Conservation (phyloP, 2,329 filamentous ascomycete species). For the Apiospora phragmitis region DNA sequence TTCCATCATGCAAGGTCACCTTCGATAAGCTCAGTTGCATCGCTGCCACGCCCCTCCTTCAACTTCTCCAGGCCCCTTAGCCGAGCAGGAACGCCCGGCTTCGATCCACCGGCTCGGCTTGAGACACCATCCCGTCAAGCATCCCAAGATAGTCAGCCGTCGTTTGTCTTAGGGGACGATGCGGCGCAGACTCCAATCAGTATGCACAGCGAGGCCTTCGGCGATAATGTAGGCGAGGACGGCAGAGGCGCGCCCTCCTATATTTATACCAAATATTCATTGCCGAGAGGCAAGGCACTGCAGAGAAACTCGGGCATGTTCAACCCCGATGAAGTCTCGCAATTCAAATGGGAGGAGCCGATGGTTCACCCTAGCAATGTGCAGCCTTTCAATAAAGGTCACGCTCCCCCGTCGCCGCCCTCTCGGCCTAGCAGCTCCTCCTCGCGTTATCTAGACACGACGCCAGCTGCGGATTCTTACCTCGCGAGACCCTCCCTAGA, state of each 20-base stretch:
- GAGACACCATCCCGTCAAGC: slow-evolving; percentile 57
- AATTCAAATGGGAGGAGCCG: slow-evolving; percentile 64
- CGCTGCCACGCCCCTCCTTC: slow-evolving; percentile 74
- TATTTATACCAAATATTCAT: slow-evolving; percentile 79
- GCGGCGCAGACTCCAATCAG: slow-evolving; percentile 69
- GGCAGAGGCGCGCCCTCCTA: slow-evolving; percentile 67
- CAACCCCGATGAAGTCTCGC: slow-evolving; percentile 47
- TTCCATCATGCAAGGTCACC: slow-evolving; percentile 70
- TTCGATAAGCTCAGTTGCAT: slow-evolving; percentile 81
- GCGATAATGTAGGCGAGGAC: slow-evolving; percentile 48
- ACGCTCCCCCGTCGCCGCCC: slow-evolving; percentile 62
- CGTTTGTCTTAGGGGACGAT: slow-evolving; percentile 64
- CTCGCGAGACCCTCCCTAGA: slow-evolving; percentile 50
- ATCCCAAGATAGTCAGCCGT: slow-evolving; percentile 68
- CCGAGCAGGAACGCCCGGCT: slow-evolving; percentile 61
- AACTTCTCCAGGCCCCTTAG: slow-evolving; percentile 95
- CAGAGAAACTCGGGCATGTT: slow-evolving; percentile 67
- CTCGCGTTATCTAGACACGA: slow-evolving; percentile 33
- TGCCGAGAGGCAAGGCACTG: slow-evolving; percentile 80
- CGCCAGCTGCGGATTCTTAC: slow-evolving; percentile 38
- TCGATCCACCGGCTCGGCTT: slow-evolving; percentile 38
- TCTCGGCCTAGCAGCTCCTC: slow-evolving; percentile 61
- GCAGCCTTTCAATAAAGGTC: slow-evolving; percentile 42
- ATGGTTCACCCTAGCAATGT: slow-evolving; percentile 40
- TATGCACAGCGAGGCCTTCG: slow-evolving; percentile 69